Conservation (phyloP, 768 basidiomycete species). For the Podaxis sp. region DNA sequence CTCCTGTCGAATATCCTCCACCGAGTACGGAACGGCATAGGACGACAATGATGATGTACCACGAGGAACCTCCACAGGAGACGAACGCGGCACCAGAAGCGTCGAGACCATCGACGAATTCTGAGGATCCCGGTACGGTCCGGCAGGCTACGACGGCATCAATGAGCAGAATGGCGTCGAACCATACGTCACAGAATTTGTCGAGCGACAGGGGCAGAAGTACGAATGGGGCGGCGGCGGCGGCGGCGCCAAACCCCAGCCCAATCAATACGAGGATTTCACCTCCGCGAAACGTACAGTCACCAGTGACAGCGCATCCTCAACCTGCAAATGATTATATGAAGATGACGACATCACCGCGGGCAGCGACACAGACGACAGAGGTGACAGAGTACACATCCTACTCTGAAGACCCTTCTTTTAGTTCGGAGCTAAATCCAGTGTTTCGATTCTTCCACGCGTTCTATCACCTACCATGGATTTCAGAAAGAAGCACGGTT, state of each 20-base stretch:
- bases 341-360: constrained; percentile 9
- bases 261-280: neutral
- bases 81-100: neutral
- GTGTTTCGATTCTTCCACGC: constrained; percentile 9
- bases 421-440: constrained; percentile 6
- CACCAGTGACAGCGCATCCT: constrained; percentile 1
- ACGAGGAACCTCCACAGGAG: neutral
- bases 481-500: constrained; percentile 7
- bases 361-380: neutral
- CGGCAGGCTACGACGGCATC: neutral
- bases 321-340: constrained; percentile 6
- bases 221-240: neutral
- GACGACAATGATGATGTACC: constrained; percentile 9
- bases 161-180: neutral
- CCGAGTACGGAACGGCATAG: constrained; percentile 1
- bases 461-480: constrained; percentile 12
- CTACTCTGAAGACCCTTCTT: constrained; percentile 4
- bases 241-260: neutral
- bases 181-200: neutral
- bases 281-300: neutral
- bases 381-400: constrained; percentile 7
- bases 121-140: neutral
- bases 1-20: constrained; percentile 1
- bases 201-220: neutral
- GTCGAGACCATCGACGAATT: neutral